Base-by-base conservation (phyloP, 768 basidiomycete species). In the Roridomyces roridus region DNA sequence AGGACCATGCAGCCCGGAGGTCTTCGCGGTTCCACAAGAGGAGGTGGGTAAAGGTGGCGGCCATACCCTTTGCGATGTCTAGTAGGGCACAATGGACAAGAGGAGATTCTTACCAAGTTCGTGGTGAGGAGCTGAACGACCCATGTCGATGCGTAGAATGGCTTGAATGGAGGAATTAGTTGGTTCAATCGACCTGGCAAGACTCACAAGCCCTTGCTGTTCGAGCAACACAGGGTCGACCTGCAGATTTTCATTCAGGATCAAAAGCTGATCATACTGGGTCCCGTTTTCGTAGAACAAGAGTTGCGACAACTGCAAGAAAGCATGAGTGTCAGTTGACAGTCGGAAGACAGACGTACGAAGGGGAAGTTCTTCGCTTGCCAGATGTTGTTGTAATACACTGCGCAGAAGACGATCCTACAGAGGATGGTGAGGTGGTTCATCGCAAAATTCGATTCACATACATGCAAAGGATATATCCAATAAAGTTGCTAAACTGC, bases 361-460 rank as follows among this genome's bases (percentile, higher is more conserved):
- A 71, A 72, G 7, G 68, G 65, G 46, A 70, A 68, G 46, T 40
- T 63, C 62, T 68, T 72, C 40, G 79, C 80, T 49, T 80, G 70
- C 83, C 83, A 85, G 7, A 77, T 76, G 55, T 85, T 80, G 23
- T 74, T 75, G 63, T 84, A 85, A 65, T 82, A 86, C 8, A 85
- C 82, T 3, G 65, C 81, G 42, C 76, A 62, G 59, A 85, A 77
- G 6, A 77, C 79, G 46, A 80, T 69, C 46, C 76, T 74, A n/a
- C n/a, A n/a, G 44, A 39, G 50, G 46, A 20, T n/a, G 5, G 4
- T n/a, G 18, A 10, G 20, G 17, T 15, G n/a, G n/a, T n/a, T n/a
- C n/a, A 9, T 15, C 9, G 25, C 23, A 62, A 56, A 39, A 62
- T 55, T 18, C 51, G 49, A 45, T 46, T 46, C 14, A 49, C 78